Evolutionary conservation across 257 asterid genomes (phyloP), one percentile per base, ranked within the genome.

Genomic region (Rubia yunnanensis): DNA sequence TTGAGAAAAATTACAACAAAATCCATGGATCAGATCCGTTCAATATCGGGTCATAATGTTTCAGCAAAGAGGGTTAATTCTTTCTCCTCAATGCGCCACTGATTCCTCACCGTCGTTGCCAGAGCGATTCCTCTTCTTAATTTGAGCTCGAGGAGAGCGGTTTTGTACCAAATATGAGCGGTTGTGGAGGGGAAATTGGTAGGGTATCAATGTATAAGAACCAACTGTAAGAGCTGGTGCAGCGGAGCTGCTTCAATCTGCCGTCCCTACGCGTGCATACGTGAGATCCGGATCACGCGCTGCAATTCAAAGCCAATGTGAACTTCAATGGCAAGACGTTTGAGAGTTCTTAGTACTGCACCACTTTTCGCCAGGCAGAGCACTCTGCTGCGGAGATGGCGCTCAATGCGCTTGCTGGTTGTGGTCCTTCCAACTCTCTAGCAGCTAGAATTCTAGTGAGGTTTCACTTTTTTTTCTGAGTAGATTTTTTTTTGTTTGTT

Each of bases 231-330:
- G 94, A 85, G 88, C 84, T 87, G 82, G 95, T 95, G 76, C 97
- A 87, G 76, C 83, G 88, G 88, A 85, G 95, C 90, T 90, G 94
- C 88, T 83, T 90, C 83, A 87, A 87, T 74, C 79, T 84, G 76
- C 97, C 95, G 68, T 81, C 97, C n/a, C 44, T 90, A 90, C 76
- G 65, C 85, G 22, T 82, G 80, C 72, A 73, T 87, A 76, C 71
- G 91, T 50, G 97, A 90, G 94, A 95, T 76, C 95, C 97, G 60
- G 94, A 90, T 79, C 95, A 87, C 85, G 95, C 94, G 80, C 97
- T 94, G 84, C 82, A 90, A 63, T 90, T 90, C 80, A 90, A 87
- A 76, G 94, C 91, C 32, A 72, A 79, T 65, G 95, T 90, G 53
- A 87, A 78, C 71, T 90, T 90, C 63, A 90, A 85, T 76, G 95